phyloP scores from a whole-genome alignment of 2,329 filamentous ascomycete species.

The Fusarium sterilihyphosum region DNA sequence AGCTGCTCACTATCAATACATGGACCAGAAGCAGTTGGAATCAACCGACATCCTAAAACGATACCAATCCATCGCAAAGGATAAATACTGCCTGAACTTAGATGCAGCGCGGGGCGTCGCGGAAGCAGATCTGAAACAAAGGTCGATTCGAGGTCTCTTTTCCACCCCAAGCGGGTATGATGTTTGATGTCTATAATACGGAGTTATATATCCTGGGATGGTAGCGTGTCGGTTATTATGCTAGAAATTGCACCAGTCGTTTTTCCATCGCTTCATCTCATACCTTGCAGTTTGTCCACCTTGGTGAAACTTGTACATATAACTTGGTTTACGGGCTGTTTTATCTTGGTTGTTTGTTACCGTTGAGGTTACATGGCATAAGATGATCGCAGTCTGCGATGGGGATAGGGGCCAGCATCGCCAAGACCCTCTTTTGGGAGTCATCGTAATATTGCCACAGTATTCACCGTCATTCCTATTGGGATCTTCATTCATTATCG shows the following conservation, averaged over 20 bases:
- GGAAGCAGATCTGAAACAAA: neutral
- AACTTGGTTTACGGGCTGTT: neutral
- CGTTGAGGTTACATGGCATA: neutral
- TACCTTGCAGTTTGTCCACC: neutral
- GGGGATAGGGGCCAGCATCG: neutral
- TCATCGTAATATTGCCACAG: neutral
- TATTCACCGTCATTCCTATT: neutral
- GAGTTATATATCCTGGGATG: neutral
- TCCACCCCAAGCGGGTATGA: neutral
- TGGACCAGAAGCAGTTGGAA: constrained; percentile 3
- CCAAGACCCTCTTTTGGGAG: neutral
- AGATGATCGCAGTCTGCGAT: neutral
- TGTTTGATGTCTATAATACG: neutral
- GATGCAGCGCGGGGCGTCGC: neutral
- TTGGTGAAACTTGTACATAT: neutral
- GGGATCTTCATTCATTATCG: neutral
- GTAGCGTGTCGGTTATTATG: neutral
- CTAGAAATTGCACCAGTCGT: neutral
- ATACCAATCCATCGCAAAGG: constrained; percentile 23
- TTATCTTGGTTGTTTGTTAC: neutral
- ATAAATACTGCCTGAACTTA: constrained; percentile 15
- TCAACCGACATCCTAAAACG: constrained; percentile 22
- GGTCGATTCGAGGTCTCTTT: neutral
- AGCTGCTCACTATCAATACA: constrained; percentile 32
- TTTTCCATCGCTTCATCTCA: neutral